Percentiles rank a stretch among this genome's conserved stretches.
Conservation (phyloP, 176 grass and related monocot species). For the Puya raimondii region DNA sequence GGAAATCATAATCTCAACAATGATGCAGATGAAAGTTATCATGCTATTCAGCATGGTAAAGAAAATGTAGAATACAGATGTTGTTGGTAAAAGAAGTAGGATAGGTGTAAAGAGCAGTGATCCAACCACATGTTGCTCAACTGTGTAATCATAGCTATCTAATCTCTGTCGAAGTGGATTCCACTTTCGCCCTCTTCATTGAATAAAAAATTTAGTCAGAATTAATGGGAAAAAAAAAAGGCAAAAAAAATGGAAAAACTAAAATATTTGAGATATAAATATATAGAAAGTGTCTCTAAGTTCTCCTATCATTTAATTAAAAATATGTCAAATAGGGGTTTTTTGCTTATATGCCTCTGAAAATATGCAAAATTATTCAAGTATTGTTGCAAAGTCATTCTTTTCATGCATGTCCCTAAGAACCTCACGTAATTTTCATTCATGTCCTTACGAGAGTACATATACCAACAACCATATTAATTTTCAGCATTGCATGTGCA, state of each 20-base stretch:
- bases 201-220: conserved; percentile 25
- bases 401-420: too few species aligned
- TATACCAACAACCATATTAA: too few species aligned
- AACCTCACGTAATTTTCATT: too few species aligned
- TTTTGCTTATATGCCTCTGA: too few species aligned
- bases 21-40: conserved; percentile 42
- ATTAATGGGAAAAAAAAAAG: neutral
- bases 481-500: too few species aligned
- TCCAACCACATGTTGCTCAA: conserved; percentile 94
- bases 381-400: too few species aligned
- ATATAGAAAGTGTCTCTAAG: neutral
- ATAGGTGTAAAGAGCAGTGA: conserved; percentile 88
- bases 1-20: conserved; percentile 48
- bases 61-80: conserved; percentile 85
- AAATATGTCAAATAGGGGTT: too few species aligned
- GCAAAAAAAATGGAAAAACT: conserved; percentile 5
- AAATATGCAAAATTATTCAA: too few species aligned
- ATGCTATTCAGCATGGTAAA: conserved; percentile 75
- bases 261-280: conserved; percentile 4
- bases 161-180: conserved; percentile 82
- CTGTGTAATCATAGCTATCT: conserved; percentile 78
- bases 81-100: conserved; percentile 75
- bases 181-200: conserved; percentile 74
- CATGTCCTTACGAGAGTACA: too few species aligned
- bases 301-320: too few species aligned